Conservation (phyloP, 345 rosid species). For the Salix dunnii region DNA sequence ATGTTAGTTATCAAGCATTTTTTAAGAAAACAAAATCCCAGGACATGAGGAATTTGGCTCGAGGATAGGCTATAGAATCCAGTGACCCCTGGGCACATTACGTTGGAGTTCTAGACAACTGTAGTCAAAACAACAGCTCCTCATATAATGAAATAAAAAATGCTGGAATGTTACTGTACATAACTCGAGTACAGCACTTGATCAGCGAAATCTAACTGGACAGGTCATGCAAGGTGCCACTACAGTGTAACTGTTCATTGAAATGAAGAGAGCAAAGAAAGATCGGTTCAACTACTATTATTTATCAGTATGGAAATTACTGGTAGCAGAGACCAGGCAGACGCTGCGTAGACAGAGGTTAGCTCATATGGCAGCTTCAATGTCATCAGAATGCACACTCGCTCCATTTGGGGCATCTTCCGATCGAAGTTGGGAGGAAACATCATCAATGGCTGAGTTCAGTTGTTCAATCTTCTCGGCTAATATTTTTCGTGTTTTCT, state of each 20-base stretch:
- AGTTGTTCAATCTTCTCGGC: constrained; percentile 81
- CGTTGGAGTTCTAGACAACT: neutral
- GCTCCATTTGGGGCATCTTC: constrained; percentile 61
- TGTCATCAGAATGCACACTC: constrained; percentile 28
- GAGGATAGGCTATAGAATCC: neutral
- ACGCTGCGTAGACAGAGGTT: neutral
- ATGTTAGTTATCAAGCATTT: neutral
- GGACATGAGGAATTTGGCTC: neutral
- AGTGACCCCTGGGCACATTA: neutral
- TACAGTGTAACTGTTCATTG: neutral
- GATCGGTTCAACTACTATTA: constrained; percentile 21
- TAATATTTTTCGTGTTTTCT: constrained; percentile 78
- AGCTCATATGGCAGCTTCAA: constrained; percentile 53
- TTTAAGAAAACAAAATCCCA: neutral
- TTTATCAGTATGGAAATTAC: constrained; percentile 18
- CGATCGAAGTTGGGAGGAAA: constrained; percentile 68
- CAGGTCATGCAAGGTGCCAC: neutral
- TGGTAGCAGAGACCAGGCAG: constrained; percentile 5
- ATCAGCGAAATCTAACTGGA: neutral
- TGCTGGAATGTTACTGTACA: neutral
- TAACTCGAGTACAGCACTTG: neutral
- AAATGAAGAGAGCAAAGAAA: neutral
- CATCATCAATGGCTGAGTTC: constrained; percentile 80
- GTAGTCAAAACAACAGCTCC: neutral
- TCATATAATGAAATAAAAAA: neutral